Evolutionary conservation across 768 basidiomycete species (phyloP).

Genomic region (Suillus alpinus): DNA sequence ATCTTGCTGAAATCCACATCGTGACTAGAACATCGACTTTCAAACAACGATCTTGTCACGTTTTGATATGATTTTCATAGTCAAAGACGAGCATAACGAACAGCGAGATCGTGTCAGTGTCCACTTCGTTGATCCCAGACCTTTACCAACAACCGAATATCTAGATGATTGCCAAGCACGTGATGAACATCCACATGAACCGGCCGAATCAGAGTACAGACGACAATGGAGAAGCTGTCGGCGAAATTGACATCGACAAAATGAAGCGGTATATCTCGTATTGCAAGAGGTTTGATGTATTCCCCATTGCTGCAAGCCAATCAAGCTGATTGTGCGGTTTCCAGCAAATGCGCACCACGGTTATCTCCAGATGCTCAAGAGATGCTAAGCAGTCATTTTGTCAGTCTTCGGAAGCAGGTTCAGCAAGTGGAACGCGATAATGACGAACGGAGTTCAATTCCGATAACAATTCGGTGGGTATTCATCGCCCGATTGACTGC

Average conservation of each 20-base stretch:
- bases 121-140: neutral
- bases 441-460: constrained; percentile 96
- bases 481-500: neutral
- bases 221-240: constrained; percentile 64
- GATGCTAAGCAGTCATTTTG: constrained; percentile 95
- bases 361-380: constrained; percentile 92
- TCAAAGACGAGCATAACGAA: constrained; percentile 98
- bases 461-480: constrained; percentile 91
- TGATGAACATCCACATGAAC: constrained; percentile 99
- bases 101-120: constrained; percentile 74
- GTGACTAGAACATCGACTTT: constrained; percentile 81
- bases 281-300: constrained; percentile 74
- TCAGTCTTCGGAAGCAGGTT: constrained; percentile 87
- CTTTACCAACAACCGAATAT: neutral
- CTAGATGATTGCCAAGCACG: constrained; percentile 93
- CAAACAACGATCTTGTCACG: constrained; percentile 97
- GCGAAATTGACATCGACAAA: constrained; percentile 94
- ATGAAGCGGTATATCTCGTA: constrained; percentile 98
- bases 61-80: constrained; percentile 99
- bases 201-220: constrained; percentile 63
- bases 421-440: constrained; percentile 96
- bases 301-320: neutral
- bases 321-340: constrained; percentile 2
- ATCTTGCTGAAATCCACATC: no score
- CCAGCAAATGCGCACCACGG: constrained; percentile 93